These are phyloP conservation scores for Condylostoma magnum DNA, from an alignment of 169 alveolate genomes.

Conservation along the genomic window DNA sequence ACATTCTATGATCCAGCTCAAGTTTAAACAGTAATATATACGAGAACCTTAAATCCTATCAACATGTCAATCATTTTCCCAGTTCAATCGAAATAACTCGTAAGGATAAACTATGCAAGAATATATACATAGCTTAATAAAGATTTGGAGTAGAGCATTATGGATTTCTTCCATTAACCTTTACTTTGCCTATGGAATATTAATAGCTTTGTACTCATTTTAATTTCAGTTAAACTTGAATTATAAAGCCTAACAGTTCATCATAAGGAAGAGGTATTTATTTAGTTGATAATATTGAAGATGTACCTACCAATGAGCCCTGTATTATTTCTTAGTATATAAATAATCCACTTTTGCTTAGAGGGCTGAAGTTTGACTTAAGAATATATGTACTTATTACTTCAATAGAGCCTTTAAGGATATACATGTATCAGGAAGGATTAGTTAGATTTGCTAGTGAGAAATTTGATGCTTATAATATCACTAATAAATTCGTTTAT, in stretches of 20 bases:
- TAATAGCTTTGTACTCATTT: slow-evolving; percentile 46
- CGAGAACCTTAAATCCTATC: slow-evolving; percentile 37
- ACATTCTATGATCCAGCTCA: slow-evolving; percentile 48
- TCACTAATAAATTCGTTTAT: slow-evolving; percentile 47
- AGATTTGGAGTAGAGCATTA: slow-evolving; percentile 42
- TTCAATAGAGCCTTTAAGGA: slow-evolving; percentile 72
- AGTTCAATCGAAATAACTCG: slow-evolving; percentile 52
- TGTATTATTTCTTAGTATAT: slow-evolving; percentile 65
- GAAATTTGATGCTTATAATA: slow-evolving; percentile 48
- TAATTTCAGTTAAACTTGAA: slow-evolving; percentile 44
- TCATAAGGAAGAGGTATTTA: slow-evolving; percentile 53
- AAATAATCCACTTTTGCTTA: slow-evolving; percentile 69
- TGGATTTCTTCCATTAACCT: slow-evolving; percentile 57
- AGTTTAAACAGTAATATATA: slow-evolving; percentile 32
- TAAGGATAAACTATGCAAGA: slow-evolving; percentile 48
- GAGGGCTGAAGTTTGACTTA: slow-evolving; percentile 76
- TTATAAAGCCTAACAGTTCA: slow-evolving; percentile 47
- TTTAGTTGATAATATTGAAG: slow-evolving; percentile 12
- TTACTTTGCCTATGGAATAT: slow-evolving; percentile 57
- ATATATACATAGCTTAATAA: slow-evolving; percentile 46
- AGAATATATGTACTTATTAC: slow-evolving; percentile 80
- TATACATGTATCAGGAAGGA: slow-evolving; percentile 77
- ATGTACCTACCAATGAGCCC: slow-evolving; percentile 34
- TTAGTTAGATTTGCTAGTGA: slow-evolving; percentile 79
- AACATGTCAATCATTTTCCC: slow-evolving; percentile 51